Percentiles rank a stretch among this genome's conserved stretches.
These are phyloP conservation scores for Pseudogymnoascus destructans DNA, from an alignment of 2,329 filamentous ascomycete genomes.

Conservation along the genomic window DNA sequence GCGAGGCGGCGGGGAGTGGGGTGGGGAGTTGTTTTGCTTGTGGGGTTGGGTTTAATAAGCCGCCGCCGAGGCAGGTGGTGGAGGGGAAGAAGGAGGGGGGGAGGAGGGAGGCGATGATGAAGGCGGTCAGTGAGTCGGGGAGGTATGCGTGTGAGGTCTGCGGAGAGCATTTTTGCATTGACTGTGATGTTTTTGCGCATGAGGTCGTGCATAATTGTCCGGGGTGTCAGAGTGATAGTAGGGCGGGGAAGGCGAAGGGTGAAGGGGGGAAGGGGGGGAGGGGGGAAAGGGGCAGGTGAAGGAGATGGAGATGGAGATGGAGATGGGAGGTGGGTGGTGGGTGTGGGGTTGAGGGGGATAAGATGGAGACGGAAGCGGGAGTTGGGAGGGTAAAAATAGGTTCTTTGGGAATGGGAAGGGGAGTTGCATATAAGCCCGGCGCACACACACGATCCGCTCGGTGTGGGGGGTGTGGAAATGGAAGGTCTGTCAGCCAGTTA, in stretches of 20 bases:
- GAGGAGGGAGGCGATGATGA: constrained; percentile 27
- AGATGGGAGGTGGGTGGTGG: not conserved
- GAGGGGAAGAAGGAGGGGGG: constrained; percentile 1
- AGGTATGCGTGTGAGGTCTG: constrained; percentile 87
- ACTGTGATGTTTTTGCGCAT: constrained; percentile 92
- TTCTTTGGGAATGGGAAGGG: not conserved
- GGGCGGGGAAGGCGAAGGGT: constrained; percentile 8
- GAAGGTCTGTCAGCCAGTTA: too few species aligned
- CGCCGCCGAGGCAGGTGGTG: constrained; percentile 26
- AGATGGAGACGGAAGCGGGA: not conserved
- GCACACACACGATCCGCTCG: not conserved
- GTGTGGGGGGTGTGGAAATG: too few species aligned
- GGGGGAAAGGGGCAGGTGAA: not conserved
- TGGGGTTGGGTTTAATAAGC: constrained; percentile 48
- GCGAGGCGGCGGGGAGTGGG: constrained; percentile 45
- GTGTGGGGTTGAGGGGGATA: not conserved
- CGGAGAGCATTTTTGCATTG: constrained; percentile 85
- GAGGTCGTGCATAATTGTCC: constrained; percentile 94
- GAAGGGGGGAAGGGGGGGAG: not conserved
- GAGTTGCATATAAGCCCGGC: not conserved
- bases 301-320: not conserved
- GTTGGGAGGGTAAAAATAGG: not conserved
- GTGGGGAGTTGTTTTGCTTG: constrained; percentile 62
- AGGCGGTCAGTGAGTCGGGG: constrained; percentile 70
- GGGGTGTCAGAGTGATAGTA: constrained; percentile 44